Evolutionary conservation across 2,329 filamentous ascomycete species (phyloP), one percentile per base, ranked within the genome.

Genomic region (Penicillium brasilianum): DNA sequence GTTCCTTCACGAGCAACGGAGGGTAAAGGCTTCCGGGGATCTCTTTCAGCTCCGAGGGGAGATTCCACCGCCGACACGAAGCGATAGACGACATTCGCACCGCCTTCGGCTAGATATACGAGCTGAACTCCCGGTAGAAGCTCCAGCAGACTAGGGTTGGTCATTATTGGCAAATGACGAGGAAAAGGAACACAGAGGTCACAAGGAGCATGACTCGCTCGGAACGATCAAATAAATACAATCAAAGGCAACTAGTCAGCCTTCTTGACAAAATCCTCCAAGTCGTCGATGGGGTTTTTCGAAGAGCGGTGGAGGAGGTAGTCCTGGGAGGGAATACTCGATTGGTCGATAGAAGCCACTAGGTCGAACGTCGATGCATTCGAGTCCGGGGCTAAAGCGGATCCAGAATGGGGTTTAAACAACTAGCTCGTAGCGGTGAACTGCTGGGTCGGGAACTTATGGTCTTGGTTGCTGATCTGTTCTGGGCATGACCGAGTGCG

Each of bases 11-110:
- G 49, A 60, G 62, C 34, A 61, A 59, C 28, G 56, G 55, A 67
- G 61, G 41, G 64, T 62, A 57, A 57, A 51, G 13, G 56, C 32
- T 52, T 61, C 13, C 60, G 69, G 18, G 60, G 55, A 28, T 67
- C 67, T 39, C 66, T 76, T 76, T 62, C 74, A 65, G 39, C 72
- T 63, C 50, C 52, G 36, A 60, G 20, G 67, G 62, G 65, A 13
- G 61, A 65, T 46, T 56, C 74, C 66, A 59, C 48, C 2, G 79
- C 76, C 20, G 82, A 62, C 49, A 80, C 78, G 58, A 90, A 82
- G 66, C 84, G 83, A 71, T 91, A 93, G 64, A 93, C 88, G 55
- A 89, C 84, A 74, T 95, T 94, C 56, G 91, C 90, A 25, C 90
- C 88, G 25, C 91, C 91, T 75, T 95, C 91, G 25, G 82, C 83